Conservation (phyloP, 2,329 filamentous ascomycete species). For the Knoxdaviesia proteae region DNA sequence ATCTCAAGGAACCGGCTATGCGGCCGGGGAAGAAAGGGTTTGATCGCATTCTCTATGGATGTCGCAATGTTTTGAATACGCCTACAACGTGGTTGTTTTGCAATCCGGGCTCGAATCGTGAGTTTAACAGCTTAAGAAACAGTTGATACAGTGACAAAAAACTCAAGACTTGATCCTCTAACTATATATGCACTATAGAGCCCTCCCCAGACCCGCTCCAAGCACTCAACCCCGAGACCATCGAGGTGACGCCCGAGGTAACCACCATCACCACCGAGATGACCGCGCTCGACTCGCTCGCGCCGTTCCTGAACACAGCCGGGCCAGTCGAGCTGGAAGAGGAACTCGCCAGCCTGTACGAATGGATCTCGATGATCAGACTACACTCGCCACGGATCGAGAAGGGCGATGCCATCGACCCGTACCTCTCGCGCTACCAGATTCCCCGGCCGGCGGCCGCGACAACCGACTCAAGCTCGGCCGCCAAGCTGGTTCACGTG, state of each 20-base stretch:
- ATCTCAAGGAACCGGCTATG: constrained; percentile 59
- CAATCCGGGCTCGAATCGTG: constrained; percentile 23
- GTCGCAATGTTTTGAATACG: constrained; percentile 50
- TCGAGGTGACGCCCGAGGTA: too few relatives aligned
- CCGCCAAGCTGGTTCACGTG: constrained; percentile 22
- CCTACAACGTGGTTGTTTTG: constrained; percentile 61
- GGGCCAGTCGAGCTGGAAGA: constrained; percentile 37
- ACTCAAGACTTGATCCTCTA: constrained; percentile 1
- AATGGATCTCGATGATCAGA: constrained; percentile 53
- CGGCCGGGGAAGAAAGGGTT: constrained; percentile 67
- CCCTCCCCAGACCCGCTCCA: constrained; percentile 27
- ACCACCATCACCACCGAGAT: background rate
- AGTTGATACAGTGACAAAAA: background rate
- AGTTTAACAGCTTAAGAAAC: background rate
- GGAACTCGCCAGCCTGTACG: constrained; percentile 41
- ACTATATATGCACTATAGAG: constrained; percentile 14
- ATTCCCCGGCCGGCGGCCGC: constrained; percentile 20
- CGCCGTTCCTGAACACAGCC: constrained; percentile 11
- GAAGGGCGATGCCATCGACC: constrained; percentile 37
- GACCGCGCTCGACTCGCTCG: constrained; percentile 9
- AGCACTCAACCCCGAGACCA: constrained; percentile 17
- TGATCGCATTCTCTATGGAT: constrained; percentile 57
- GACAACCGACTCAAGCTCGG: constrained; percentile 5
- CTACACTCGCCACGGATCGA: constrained; percentile 43
- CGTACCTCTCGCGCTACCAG: constrained; percentile 47